Conservation (phyloP, 495 filamentous ascomycete genomes). For the Hypoxylon crocopeplum region DNA sequence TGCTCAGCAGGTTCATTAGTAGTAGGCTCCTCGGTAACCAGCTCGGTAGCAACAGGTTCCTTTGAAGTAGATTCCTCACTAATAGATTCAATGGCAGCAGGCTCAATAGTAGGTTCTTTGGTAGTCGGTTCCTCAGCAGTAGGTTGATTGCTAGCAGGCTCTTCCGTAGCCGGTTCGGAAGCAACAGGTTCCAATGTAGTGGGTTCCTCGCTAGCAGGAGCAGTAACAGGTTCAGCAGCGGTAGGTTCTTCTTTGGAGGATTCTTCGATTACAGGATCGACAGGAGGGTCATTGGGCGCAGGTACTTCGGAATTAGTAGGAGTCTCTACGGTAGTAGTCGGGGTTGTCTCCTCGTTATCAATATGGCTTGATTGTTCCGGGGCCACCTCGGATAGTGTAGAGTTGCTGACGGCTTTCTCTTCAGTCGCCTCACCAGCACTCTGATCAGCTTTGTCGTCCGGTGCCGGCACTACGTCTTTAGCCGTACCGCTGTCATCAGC, state of each 20-base stretch:
- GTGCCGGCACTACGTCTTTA: neutral
- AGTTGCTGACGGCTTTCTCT: neutral
- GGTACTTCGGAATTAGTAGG: neutral
- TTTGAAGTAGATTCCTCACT: neutral
- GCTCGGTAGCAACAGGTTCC: neutral
- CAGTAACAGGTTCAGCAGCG: too few species aligned
- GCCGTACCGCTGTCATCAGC: neutral
- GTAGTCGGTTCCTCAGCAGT: too few species aligned
- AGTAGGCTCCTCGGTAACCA: too few species aligned
- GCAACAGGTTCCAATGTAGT: neutral
- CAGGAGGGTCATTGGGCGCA: neutral
- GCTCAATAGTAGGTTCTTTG: neutral
- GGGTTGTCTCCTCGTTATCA: constrained; percentile 6
- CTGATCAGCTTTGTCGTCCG: neutral
- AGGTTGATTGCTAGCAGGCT: too few species aligned
- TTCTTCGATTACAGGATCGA: neutral
- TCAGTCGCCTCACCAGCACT: neutral
- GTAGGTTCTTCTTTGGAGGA: neutral
- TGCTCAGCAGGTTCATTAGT: neutral
- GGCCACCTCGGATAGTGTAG: neutral
- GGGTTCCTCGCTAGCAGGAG: too few species aligned
- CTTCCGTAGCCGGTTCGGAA: neutral
- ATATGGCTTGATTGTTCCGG: neutral
- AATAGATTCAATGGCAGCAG: neutral
- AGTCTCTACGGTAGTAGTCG: neutral